Conservation (phyloP, 1,139 yeast genomes). For the Saccharomyces uvarum region DNA sequence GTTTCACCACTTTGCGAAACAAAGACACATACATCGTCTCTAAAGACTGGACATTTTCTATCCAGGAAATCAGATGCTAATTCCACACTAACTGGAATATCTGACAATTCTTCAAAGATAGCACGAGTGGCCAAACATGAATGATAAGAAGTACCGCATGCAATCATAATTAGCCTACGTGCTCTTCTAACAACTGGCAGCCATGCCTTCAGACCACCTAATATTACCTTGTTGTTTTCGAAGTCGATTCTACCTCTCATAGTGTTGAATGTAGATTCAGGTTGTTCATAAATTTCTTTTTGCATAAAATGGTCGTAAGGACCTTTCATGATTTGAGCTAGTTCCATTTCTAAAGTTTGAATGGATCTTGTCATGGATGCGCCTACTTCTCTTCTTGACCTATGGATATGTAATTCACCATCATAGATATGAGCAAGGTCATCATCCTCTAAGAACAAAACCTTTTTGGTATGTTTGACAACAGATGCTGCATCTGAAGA, state of each 20-base stretch:
- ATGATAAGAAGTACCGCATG: constrained; percentile 98
- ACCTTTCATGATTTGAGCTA: constrained; percentile 97
- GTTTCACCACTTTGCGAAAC: constrained; percentile 99
- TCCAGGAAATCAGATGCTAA: constrained; percentile 96
- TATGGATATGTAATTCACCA: constrained; percentile 96
- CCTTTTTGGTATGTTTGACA: constrained; percentile 93
- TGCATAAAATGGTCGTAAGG: constrained; percentile 95
- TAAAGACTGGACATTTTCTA: constrained; percentile 88
- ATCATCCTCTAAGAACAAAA: constrained; percentile 91
- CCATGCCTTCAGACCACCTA: constrained; percentile 86
- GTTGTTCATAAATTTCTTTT: constrained; percentile 97
- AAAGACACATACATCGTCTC: constrained; percentile 96
- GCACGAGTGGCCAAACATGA: constrained; percentile 97
- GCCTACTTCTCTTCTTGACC: constrained; percentile 87
- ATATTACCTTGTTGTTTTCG: constrained; percentile 62
- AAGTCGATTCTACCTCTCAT: constrained; percentile 99
- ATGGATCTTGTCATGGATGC: constrained; percentile 90
- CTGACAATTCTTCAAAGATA: constrained; percentile 92
- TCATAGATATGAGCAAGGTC: constrained; percentile 97
- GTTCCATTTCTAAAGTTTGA: constrained; percentile 93
- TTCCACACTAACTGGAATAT: constrained; percentile 92
- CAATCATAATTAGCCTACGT: constrained; percentile 94
- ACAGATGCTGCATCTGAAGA: constrained; percentile 99
- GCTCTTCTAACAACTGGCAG: constrained; percentile 88
- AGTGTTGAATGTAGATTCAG: constrained; percentile 94